These are phyloP conservation scores for Fraxinus angustifolia DNA, from an alignment of 305 asterid species.

Conservation along the genomic window DNA sequence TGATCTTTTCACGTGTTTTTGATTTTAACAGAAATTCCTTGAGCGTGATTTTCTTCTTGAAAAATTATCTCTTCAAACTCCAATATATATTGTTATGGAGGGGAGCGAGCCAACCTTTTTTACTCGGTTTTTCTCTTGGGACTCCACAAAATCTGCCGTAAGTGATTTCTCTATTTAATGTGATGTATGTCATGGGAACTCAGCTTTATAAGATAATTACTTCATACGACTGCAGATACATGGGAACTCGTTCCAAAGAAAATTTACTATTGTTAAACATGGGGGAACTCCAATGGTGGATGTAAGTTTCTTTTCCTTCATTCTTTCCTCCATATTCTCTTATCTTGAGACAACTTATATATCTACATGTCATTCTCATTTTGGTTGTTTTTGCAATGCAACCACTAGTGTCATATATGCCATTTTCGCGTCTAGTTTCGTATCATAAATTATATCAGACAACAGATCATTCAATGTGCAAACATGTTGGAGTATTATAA, in stretches of 20 bases:
- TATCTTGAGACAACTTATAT: background rate
- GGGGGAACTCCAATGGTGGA: conserved; percentile 51
- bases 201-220: background rate
- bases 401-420: background rate
- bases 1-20: conserved; percentile 14
- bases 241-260: conserved; percentile 82
- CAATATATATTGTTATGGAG: conserved; percentile 67
- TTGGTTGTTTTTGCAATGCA: background rate
- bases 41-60: conserved; percentile 55
- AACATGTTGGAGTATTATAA: background rate
- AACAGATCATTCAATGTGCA: background rate
- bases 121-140: conserved; percentile 85
- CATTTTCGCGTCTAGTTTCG: background rate
- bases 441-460: background rate
- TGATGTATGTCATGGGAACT: background rate
- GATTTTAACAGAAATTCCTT: conserved; percentile 52
- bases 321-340: background rate
- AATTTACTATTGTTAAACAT: conserved; percentile 55
- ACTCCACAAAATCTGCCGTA: conserved; percentile 63
- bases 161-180: conserved; percentile 26
- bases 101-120: conserved; percentile 82
- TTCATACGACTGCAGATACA: conserved; percentile 55
- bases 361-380: background rate
- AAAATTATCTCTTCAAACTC: conserved; percentile 50
- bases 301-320: conserved; percentile 43